phyloP scores from a whole-genome alignment of 2,329 filamentous ascomycete genomes.

The Hypomyces perniciosus region DNA sequence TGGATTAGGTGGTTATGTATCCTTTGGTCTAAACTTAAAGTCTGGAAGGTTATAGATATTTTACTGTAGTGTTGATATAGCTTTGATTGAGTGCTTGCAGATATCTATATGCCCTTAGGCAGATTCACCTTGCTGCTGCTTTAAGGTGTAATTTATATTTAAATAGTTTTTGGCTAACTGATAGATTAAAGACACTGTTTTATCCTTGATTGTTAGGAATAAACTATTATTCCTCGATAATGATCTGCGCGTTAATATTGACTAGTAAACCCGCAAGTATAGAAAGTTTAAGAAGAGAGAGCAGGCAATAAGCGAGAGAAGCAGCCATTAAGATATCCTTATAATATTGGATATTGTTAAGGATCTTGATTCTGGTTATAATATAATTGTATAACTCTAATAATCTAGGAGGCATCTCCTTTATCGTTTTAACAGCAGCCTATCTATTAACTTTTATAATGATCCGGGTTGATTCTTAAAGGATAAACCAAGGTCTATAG shows the following conservation, averaged over 20 bases:
- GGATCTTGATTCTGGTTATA: constrained; percentile 16
- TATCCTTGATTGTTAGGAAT: constrained; percentile 26
- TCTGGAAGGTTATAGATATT: constrained; percentile 30
- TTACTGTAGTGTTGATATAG: constrained; percentile 26
- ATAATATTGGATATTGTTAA: constrained; percentile 3
- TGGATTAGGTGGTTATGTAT: constrained; percentile 10
- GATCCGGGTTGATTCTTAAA: too few relatives aligned
- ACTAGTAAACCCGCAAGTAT: constrained; percentile 18
- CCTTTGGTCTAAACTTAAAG: constrained; percentile 19
- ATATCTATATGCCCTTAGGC: constrained; percentile 26
- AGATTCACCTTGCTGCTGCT: constrained; percentile 25
- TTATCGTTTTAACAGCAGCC: constrained; percentile 14
- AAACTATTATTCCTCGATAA: constrained; percentile 33
- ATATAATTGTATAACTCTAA: constrained; percentile 22
- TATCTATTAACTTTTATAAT: constrained; percentile 14
- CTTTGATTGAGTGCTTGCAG: constrained; percentile 29
- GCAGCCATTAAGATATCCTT: constrained; percentile 14
- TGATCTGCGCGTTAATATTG: constrained; percentile 12
- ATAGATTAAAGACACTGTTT: constrained; percentile 33
- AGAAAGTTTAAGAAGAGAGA: constrained; percentile 28
- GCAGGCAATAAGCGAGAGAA: constrained; percentile 27
- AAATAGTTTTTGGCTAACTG: constrained; percentile 40
- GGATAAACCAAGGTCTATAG: too few relatives aligned
- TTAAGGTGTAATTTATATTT: constrained; percentile 11
- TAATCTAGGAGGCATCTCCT: constrained; percentile 19